These are phyloP conservation scores for Fraxinus sp. DNA, from an alignment of 305 asterid genomes.

Conservation along the genomic window DNA sequence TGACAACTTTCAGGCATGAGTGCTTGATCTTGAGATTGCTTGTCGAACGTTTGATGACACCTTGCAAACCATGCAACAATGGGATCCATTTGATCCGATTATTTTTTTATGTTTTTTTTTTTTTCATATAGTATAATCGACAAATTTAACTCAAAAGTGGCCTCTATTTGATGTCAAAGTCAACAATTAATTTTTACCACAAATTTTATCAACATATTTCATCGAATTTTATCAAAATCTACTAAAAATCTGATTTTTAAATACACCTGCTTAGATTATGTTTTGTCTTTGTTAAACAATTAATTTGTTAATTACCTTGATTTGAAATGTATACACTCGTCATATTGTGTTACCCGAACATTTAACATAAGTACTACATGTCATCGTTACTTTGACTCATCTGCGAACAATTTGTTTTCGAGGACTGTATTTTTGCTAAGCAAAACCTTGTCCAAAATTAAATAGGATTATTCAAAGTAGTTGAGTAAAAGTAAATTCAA, in stretches of 20 bases:
- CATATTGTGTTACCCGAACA: background rate
- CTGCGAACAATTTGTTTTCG: background rate
- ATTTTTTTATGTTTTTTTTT: too few species aligned
- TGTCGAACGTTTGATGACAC: constrained; percentile 1
- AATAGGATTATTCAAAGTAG: background rate
- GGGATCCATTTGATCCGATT: constrained; percentile 4
- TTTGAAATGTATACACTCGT: background rate
- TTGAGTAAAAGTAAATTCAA: background rate
- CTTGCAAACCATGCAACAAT: constrained; percentile 10
- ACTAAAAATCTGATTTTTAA: too few species aligned
- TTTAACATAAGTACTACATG: background rate
- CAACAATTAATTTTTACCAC: too few species aligned
- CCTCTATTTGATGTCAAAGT: too few species aligned
- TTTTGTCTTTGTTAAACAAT: background rate
- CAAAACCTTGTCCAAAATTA: background rate
- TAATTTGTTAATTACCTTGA: background rate
- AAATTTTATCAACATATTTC: too few species aligned
- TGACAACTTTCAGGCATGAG: background rate
- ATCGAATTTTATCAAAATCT: too few species aligned
- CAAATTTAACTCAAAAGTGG: background rate
- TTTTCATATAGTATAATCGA: too few species aligned
- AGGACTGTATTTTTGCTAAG: background rate
- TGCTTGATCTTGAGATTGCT: background rate
- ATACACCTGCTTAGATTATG: background rate
- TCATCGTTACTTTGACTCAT: background rate